Conservation (phyloP, 192 early-diverging fungal species). For the Haplosporangium gracile region DNA sequence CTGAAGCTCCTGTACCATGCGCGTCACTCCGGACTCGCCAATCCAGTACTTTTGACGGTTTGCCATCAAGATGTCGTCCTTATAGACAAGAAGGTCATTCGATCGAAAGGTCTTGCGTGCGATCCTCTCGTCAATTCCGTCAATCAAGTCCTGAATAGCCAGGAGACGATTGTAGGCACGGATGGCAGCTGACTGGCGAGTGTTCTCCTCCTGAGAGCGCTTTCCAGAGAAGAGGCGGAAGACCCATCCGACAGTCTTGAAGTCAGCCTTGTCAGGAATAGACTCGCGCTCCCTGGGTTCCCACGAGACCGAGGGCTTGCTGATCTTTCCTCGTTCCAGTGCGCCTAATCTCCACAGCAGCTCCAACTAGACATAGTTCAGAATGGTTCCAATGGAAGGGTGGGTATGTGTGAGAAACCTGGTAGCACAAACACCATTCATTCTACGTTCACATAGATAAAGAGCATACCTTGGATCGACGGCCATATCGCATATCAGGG, state of each 20-base stretch:
- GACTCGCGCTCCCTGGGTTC: slow-evolving; percentile 62
- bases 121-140: slow-evolving; percentile 69
- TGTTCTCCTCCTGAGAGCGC: slow-evolving; percentile 69
- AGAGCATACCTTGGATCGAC: slow-evolving; percentile 70
- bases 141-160: slow-evolving; percentile 71
- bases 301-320: slow-evolving; percentile 69
- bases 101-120: slow-evolving; percentile 64
- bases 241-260: slow-evolving; percentile 70
- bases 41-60: slow-evolving; percentile 68
- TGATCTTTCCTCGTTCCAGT: slow-evolving; percentile 60
- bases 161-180: slow-evolving; percentile 71
- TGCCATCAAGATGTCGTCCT: slow-evolving; percentile 61
- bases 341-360: slow-evolving; percentile 70
- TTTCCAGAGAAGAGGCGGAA: slow-evolving; percentile 73
- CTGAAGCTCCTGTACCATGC: slow-evolving; percentile 56
- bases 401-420: background rate
- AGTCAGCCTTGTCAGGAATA: slow-evolving; percentile 62
- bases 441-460: background rate
- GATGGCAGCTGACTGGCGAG: slow-evolving; percentile 67
- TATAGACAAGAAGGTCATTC: slow-evolving; percentile 62
- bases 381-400: background rate
- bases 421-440: background rate
- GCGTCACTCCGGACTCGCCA: slow-evolving; percentile 58
- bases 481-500: slow-evolving; percentile 71
- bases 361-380: slow-evolving; percentile 59